Evolutionary conservation across 768 basidiomycete genomes (phyloP), one percentile per base, ranked within the genome.

Genomic region (Suillus brevipes): DNA sequence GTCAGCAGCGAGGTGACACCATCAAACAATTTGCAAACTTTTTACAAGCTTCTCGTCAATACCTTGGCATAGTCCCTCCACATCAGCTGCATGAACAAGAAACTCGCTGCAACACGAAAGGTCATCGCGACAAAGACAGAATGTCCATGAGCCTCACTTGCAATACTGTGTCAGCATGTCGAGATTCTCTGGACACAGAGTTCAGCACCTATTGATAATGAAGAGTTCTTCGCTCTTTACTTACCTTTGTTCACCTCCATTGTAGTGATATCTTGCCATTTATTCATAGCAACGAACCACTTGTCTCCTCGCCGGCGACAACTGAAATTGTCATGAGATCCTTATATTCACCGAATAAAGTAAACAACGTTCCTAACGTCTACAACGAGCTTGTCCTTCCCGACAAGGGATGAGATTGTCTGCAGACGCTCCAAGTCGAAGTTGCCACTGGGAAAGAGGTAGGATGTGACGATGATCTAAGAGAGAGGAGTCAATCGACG

Each of bases 211-310:
- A 5, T 47, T 43, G 55, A 40, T 63, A 10, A 16, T 28, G 14
- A 36, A 56, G 9, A 25, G 31, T 37, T 23, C 5, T 13, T 7
- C 9, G 25, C 77, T 37, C 10, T 16, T 13, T 13, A 49, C 77
- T 20, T 61, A 90, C 95, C 93, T 85, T 88, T 81, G 67, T 83
- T 89, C 20, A 99, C 91, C 71, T 93, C 89, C 89, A 94, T 94
- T 71, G 98, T 94, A 0, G 97, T 98, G 60, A 97, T 84, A 65
- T 92, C 90, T 73, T 97, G 96, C 97, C 97, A 99, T 74, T 94
- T 96, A 79, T 99, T 97, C 95, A 96, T 98, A 13, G 97, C 95
- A 14, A 99, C 91, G 40, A 94, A 82, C 97, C 97, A 99, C 67
- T 80, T 87, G 55, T 86, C 80, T 10, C 80, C 89, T 72, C 87